A percentile compares a stretch with the other conserved stretches of the same genome.
Evolutionary conservation across 805 yeast genomes (phyloP).

Genomic region (Yamadazyma tumulicola): DNA sequence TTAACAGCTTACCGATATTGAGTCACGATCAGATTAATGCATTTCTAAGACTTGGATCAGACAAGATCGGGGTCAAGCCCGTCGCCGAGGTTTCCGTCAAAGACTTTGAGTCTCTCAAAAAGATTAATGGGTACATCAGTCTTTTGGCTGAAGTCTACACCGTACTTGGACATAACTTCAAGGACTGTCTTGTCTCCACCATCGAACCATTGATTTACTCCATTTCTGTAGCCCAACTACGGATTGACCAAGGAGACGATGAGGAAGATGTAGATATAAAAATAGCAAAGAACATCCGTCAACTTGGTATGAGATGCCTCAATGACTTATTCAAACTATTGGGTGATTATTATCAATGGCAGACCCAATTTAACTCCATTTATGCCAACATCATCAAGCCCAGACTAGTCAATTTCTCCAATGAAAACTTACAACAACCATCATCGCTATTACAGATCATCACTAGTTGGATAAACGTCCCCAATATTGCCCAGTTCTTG

Average conservation of each 20-base stretch:
- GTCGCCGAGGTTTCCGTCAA: constrained; percentile 22
- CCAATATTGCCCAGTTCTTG: constrained; percentile 48
- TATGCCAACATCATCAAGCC: constrained; percentile 57
- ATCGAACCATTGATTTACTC: constrained; percentile 57
- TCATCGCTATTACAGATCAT: constrained; percentile 72
- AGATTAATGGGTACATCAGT: constrained; percentile 62
- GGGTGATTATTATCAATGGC: constrained; percentile 57
- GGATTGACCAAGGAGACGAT: constrained; percentile 2
- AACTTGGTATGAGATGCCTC: constrained; percentile 63
- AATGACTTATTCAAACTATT: constrained; percentile 51
- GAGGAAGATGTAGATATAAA: constrained; percentile 28
- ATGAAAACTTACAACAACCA: constrained; percentile 78
- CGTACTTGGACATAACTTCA: constrained; percentile 57
- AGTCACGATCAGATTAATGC: constrained; percentile 47
- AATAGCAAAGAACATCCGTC: constrained; percentile 58
- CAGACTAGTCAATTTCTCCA: constrained; percentile 63
- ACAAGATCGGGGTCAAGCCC: constrained; percentile 43
- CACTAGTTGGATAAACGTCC: constrained; percentile 46
- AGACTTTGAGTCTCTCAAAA: constrained; percentile 39
- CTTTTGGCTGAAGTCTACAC: constrained; percentile 53
- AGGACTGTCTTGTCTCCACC: constrained; percentile 45
- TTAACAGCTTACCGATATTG: constrained; percentile 59
- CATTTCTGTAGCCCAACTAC: constrained; percentile 48
- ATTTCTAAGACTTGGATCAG: constrained; percentile 63
- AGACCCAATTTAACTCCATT: constrained; percentile 43